phyloP scores from a whole-genome alignment of 2,329 filamentous ascomycete species.

The Verticillium klebahnii region DNA sequence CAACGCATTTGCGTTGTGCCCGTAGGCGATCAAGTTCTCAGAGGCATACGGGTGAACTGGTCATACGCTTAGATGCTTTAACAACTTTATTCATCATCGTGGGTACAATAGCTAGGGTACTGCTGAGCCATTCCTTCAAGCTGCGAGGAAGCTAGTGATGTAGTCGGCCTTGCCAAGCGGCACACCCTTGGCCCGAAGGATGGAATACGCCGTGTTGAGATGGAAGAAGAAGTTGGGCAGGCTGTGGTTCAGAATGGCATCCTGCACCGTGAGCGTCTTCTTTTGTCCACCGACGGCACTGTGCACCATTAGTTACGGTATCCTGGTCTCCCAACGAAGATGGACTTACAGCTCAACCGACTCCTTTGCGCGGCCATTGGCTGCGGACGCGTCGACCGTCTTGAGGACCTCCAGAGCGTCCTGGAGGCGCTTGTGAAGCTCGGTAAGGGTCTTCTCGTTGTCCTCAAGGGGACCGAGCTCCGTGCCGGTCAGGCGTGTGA shows the following conservation, averaged over 20 bases:
- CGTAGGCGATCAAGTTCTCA: too few species aligned
- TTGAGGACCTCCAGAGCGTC: conserved; percentile 24
- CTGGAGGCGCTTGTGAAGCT: conserved; percentile 21
- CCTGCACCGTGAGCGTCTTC: conserved; percentile 14
- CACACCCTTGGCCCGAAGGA: conserved; percentile 53
- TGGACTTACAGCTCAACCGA: conserved; percentile 19
- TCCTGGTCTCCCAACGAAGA: too few species aligned
- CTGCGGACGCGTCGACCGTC: conserved; percentile 15
- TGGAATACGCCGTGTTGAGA: conserved; percentile 47
- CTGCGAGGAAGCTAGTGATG: background rate
- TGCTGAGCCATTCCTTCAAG: background rate
- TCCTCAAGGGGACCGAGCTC: conserved; percentile 17
- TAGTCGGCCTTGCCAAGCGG: conserved; percentile 51
- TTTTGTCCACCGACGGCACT: conserved; percentile 8
- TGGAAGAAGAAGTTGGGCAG: conserved; percentile 61
- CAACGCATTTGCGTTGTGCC: too few species aligned
- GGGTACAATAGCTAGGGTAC: too few species aligned
- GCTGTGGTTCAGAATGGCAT: conserved; percentile 38
- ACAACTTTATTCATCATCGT: too few species aligned
- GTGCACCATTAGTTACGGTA: background rate
- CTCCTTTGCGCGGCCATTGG: conserved; percentile 19
- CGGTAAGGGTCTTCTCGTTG: conserved; percentile 25
- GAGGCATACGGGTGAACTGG: too few species aligned
- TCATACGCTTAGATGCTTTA: too few species aligned
- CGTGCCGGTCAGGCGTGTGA: conserved; percentile 21